Conservation (phyloP, 176 grass and related monocot genomes). For the Tillandsia fasciculata region DNA sequence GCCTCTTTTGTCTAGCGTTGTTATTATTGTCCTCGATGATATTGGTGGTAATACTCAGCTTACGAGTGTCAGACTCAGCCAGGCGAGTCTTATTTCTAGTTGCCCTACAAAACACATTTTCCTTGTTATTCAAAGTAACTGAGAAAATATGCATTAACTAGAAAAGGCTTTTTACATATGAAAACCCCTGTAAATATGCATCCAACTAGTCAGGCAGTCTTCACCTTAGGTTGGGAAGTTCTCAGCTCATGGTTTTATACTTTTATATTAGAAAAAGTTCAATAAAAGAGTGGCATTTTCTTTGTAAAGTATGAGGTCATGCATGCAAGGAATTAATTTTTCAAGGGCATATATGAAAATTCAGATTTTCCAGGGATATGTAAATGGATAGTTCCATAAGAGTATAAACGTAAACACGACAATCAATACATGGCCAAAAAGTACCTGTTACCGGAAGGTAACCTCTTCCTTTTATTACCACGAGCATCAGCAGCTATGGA, state of each 20-base stretch:
- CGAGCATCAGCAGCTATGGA: constrained; percentile 40
- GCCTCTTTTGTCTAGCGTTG: constrained; percentile 41
- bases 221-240: too few species aligned
- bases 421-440: not conserved
- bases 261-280: too few species aligned
- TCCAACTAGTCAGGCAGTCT: too few species aligned
- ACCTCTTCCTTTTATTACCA: constrained; percentile 44
- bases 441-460: constrained; percentile 41
- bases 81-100: constrained; percentile 47
- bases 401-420: not conserved
- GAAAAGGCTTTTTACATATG: not conserved
- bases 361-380: too few species aligned
- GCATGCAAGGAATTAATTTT: too few species aligned
- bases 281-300: too few species aligned
- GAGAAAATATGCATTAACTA: constrained; percentile 9
- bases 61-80: constrained; percentile 23
- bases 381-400: not conserved
- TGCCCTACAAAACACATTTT: constrained; percentile 33
- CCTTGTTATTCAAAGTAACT: not conserved
- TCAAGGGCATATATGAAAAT: too few species aligned
- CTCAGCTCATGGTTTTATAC: too few species aligned
- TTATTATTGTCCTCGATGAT: constrained; percentile 24
- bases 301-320: too few species aligned
- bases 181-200: too few species aligned
- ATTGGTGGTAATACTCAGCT: constrained; percentile 19